These are phyloP conservation scores for Lasiodiplodia gonubiensis DNA, from an alignment of 2,329 filamentous ascomycete species.

Conservation along the genomic window DNA sequence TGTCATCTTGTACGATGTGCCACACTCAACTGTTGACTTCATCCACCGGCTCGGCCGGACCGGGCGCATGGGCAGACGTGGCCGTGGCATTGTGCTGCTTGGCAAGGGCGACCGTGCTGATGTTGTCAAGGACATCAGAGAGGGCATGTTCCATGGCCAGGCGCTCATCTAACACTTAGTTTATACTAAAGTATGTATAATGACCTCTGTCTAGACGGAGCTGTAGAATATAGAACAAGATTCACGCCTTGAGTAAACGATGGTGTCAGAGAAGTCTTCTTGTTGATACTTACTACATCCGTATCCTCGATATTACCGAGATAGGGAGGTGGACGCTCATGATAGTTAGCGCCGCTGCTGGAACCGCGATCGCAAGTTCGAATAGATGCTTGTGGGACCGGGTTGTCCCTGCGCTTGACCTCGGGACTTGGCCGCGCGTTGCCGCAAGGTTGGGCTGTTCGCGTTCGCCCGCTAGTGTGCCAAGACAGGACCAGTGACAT, in stretches of 20 bases:
- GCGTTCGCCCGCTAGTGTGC: no score
- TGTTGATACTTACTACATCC: slow-evolving; percentile 24
- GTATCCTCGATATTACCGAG: slow-evolving; percentile 35
- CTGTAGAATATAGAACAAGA: slow-evolving; percentile 9
- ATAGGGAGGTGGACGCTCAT: slow-evolving; percentile 31
- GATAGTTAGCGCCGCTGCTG: neutral
- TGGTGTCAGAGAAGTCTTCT: neutral
- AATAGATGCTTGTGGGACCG: no score
- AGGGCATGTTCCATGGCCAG: slow-evolving; percentile 64
- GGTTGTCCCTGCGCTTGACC: no score
- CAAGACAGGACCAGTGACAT: no score
- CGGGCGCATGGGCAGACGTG: slow-evolving; percentile 89
- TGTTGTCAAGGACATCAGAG: slow-evolving; percentile 87
- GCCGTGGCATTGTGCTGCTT: slow-evolving; percentile 86
- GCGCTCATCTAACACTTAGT: slow-evolving; percentile 51
- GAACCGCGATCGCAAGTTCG: no score
- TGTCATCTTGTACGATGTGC: slow-evolving; percentile 96
- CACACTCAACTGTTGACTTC: slow-evolving; percentile 96
- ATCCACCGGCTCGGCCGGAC: slow-evolving; percentile 93
- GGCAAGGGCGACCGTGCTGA: slow-evolving; percentile 89
- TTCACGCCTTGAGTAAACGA: neutral
- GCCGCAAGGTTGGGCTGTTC: no score
- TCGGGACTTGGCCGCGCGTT: no score
- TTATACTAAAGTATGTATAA: slow-evolving; percentile 7
- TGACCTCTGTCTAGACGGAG: neutral